Evolutionary conservation across 2,329 filamentous ascomycete species (phyloP).

Genomic region (Mycosphaerella sp.): DNA sequence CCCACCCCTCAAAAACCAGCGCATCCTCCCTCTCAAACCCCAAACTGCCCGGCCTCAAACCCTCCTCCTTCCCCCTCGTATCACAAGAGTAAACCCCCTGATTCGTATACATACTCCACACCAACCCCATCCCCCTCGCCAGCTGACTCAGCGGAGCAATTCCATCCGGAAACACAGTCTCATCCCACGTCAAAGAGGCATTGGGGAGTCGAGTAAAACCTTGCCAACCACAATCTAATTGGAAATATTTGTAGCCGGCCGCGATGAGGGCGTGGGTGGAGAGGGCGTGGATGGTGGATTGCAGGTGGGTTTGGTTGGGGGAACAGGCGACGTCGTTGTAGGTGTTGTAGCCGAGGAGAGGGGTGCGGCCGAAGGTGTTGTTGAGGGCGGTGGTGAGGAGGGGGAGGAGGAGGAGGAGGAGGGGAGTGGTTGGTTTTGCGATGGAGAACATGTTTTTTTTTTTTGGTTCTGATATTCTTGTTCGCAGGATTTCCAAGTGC

Average conservation of each 20-base stretch:
- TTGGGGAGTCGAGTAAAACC: constrained; percentile 35
- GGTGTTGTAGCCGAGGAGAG: constrained; percentile 27
- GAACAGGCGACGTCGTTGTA: constrained; percentile 25
- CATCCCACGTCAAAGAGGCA: constrained; percentile 47
- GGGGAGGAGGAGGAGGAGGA: no score
- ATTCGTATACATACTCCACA: constrained; percentile 51
- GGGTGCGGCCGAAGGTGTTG: constrained; percentile 28
- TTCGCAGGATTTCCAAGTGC: no score
- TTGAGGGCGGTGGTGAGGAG: constrained; percentile 13
- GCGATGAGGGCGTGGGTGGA: constrained; percentile 12
- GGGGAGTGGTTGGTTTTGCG: no score
- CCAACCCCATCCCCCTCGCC: constrained; percentile 44
- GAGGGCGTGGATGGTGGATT: constrained; percentile 21
- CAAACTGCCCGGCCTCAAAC: constrained; percentile 19
- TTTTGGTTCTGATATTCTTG: no score
- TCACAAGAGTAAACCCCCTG: constrained; percentile 27
- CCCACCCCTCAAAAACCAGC: constrained; percentile 27
- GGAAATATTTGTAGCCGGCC: constrained; percentile 50
- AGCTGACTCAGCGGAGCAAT: constrained; percentile 45
- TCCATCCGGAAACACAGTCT: constrained; percentile 46
- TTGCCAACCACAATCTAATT: constrained; percentile 55
- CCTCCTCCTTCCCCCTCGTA: constrained; percentile 12
- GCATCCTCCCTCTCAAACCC: constrained; percentile 26
- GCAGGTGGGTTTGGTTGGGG: constrained; percentile 20
- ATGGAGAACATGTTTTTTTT: no score